phyloP scores from a whole-genome alignment of 345 rosid genomes.

The Litchi chinensis region DNA sequence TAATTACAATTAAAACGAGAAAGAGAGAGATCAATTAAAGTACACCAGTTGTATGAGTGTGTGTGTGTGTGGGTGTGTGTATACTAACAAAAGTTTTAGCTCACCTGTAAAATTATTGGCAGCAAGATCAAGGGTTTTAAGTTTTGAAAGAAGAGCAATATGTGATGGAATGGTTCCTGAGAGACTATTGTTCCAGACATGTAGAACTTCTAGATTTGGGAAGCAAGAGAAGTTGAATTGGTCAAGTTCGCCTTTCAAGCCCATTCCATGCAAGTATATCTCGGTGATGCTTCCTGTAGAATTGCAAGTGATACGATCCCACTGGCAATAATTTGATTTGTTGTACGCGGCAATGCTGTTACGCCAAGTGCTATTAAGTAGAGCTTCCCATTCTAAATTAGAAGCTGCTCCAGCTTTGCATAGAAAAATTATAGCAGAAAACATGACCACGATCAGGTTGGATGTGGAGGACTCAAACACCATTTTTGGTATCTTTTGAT shows the following conservation, averaged over 20 bases:
- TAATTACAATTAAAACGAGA: no score
- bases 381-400: not conserved
- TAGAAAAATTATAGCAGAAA: not conserved
- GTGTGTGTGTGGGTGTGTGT: not conserved
- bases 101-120: not conserved
- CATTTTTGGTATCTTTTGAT: conserved; percentile 24
- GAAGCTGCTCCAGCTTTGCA: not conserved
- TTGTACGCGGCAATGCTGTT: not conserved
- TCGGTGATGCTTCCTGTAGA: not conserved
- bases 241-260: not conserved
- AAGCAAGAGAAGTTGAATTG: not conserved
- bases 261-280: not conserved
- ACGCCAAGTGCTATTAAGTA: not conserved
- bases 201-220: not conserved
- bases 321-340: not conserved
- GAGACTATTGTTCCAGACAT: not conserved
- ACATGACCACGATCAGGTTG: not conserved
- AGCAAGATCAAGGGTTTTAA: not conserved
- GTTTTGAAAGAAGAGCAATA: not conserved
- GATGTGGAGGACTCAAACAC: not conserved
- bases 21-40: no score
- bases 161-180: not conserved
- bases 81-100: no score
- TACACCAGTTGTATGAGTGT: not conserved
- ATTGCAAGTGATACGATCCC: not conserved